A percentile compares a stretch with the other conserved stretches of the same genome.
These are phyloP conservation scores for Candida nanaspora DNA, from an alignment of 805 yeast species.

Conservation along the genomic window DNA sequence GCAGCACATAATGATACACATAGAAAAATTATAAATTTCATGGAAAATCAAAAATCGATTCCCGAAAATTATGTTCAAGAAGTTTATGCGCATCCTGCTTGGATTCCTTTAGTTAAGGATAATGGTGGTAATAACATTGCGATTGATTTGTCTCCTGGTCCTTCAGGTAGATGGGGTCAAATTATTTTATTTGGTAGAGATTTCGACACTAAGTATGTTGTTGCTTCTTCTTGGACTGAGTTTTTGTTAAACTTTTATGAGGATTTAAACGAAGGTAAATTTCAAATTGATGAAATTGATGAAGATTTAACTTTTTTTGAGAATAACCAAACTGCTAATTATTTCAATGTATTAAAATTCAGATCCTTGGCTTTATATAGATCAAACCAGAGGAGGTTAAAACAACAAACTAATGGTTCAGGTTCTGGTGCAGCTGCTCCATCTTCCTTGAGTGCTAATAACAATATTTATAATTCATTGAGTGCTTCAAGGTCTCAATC, in stretches of 20 bases:
- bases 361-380: conserved; percentile 39
- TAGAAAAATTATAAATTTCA: conserved; percentile 15
- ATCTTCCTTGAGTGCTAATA: neutral
- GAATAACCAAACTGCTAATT: conserved; percentile 43
- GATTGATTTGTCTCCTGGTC: conserved; percentile 79
- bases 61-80: conserved; percentile 73
- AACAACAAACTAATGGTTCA: conserved; percentile 6
- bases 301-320: conserved; percentile 44
- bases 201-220: conserved; percentile 79
- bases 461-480: neutral
- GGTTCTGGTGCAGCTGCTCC: neutral
- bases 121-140: conserved; percentile 89
- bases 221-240: conserved; percentile 87
- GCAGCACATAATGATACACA: neutral
- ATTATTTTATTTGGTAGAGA: conserved; percentile 91
- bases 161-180: conserved; percentile 80
- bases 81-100: conserved; percentile 78
- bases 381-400: conserved; percentile 5
- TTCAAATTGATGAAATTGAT: conserved; percentile 55
- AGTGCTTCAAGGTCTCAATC: neutral
- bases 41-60: conserved; percentile 53
- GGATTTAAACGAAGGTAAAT: conserved; percentile 80
- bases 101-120: conserved; percentile 92
- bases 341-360: conserved; percentile 61
- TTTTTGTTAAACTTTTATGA: conserved; percentile 77